Evolutionary conservation across 805 yeast genomes (phyloP).

Genomic region (Nakazawaea populi): DNA sequence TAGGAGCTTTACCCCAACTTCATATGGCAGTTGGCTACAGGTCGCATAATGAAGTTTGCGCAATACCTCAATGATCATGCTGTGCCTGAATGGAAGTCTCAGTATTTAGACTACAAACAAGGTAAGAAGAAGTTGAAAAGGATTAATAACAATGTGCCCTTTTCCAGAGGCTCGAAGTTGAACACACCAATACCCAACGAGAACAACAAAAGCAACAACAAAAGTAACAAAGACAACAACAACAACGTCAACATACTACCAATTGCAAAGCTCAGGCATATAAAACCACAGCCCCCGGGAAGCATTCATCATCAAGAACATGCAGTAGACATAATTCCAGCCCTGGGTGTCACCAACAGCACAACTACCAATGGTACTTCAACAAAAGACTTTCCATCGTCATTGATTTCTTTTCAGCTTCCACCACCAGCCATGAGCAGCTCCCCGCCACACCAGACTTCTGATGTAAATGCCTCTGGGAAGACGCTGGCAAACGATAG

Average conservation of each 20-base stretch:
- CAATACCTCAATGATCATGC: slow-evolving; percentile 60
- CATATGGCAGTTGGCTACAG: too few species aligned
- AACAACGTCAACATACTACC: background rate
- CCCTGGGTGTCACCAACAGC: background rate
- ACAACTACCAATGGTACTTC: background rate
- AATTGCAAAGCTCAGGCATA: background rate
- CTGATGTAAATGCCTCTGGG: background rate
- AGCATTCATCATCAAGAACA: background rate
- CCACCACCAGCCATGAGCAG: slow-evolving; percentile 21
- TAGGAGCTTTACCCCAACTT: too few species aligned
- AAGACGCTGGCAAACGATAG: slow-evolving; percentile 16
- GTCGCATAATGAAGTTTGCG: slow-evolving; percentile 54
- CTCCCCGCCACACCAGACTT: background rate
- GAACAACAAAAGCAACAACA: slow-evolving; percentile 1
- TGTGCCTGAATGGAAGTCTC: slow-evolving; percentile 85
- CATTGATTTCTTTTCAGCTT: slow-evolving; percentile 16
- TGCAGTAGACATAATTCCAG: background rate
- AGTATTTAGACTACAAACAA: slow-evolving; percentile 66
- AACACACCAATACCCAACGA: background rate
- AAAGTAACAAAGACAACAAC: slow-evolving; percentile 1
- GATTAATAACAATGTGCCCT: slow-evolving; percentile 2
- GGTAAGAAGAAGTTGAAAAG: slow-evolving; percentile 34
- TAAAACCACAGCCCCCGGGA: background rate
- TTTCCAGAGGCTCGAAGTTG: background rate
- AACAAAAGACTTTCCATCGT: slow-evolving; percentile 2